These are phyloP conservation scores for Verticillium nubilum DNA, from an alignment of 2,329 filamentous ascomycete genomes.

Conservation along the genomic window DNA sequence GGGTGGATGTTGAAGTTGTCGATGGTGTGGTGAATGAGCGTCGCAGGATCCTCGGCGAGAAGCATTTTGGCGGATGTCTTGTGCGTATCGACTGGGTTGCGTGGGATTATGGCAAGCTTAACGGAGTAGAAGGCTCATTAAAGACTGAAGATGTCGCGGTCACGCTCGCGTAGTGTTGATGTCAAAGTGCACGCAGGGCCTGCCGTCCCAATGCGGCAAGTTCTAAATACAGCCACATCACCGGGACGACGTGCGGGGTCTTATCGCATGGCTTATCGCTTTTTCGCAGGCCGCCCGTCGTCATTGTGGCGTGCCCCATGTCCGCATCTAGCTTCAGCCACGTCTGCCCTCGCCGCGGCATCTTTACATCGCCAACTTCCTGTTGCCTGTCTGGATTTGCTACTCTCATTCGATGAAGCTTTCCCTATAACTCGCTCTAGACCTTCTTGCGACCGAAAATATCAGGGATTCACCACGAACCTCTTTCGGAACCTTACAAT, in stretches of 20 bases:
- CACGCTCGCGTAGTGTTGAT: not conserved
- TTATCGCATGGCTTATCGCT: slow-evolving; percentile 1
- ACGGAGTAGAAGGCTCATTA: not conserved
- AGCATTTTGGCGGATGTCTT: slow-evolving; percentile 59
- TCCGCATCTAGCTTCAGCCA: slow-evolving; percentile 1
- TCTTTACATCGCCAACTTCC: not conserved
- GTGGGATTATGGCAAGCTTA: not conserved
- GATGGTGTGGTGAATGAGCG: slow-evolving; percentile 85
- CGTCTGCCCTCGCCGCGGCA: not conserved
- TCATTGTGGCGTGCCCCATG: slow-evolving; percentile 1
- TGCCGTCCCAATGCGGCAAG: not conserved
- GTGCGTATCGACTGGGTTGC: not conserved
- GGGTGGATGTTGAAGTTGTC: slow-evolving; percentile 91
- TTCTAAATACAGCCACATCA: slow-evolving; percentile 16
- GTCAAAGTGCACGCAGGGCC: not conserved
- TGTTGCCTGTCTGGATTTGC: not conserved
- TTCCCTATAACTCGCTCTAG: not conserved
- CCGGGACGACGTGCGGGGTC: slow-evolving; percentile 19
- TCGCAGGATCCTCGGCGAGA: slow-evolving; percentile 87
- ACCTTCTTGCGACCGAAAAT: not conserved
- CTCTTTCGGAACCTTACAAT: slow-evolving; percentile 13
- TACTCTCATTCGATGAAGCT: not conserved
- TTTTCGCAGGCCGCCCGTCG: not conserved
- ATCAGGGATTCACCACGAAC: no score
- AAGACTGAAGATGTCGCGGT: not conserved